Conservation (phyloP, 257 asterid genomes). For the Rhazya stricta region DNA sequence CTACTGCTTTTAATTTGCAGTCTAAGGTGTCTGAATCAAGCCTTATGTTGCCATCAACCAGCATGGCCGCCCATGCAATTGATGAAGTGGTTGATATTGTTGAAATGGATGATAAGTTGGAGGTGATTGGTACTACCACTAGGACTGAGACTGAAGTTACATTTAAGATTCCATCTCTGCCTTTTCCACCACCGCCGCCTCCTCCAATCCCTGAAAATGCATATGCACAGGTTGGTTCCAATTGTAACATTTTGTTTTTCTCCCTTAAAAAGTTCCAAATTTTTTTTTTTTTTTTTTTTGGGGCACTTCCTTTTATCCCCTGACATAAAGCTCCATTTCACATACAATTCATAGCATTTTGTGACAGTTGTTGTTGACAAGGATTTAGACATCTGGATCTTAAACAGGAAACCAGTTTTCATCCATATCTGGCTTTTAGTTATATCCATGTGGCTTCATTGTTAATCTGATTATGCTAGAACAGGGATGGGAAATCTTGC, state of each 20-base stretch:
- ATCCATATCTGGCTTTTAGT: not conserved
- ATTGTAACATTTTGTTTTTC: not conserved
- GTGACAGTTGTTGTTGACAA: not conserved
- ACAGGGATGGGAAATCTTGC: not conserved
- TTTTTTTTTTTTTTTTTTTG: not conserved
- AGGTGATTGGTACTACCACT: constrained; percentile 24
- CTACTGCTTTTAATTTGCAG: constrained; percentile 33
- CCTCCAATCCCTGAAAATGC: constrained; percentile 56
- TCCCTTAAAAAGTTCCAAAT: not conserved
- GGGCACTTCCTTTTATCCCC: not conserved
- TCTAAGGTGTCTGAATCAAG: constrained; percentile 42
- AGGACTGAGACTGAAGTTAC: constrained; percentile 29
- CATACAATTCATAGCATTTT: not conserved
- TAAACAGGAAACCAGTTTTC: not conserved
- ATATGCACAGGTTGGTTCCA: constrained; percentile 47
- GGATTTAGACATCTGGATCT: not conserved
- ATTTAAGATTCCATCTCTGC: constrained; percentile 23
- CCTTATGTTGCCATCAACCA: constrained; percentile 53
- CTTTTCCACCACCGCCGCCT: constrained; percentile 59
- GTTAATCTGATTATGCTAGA: not conserved
- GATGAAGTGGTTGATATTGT: constrained; percentile 67
- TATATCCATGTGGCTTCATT: not conserved
- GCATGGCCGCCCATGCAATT: constrained; percentile 76
- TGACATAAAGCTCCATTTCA: not conserved
- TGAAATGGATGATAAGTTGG: constrained; percentile 50